Conservation (phyloP, 2,329 filamentous ascomycete genomes). For the Beauveria scarabaeidicola region DNA sequence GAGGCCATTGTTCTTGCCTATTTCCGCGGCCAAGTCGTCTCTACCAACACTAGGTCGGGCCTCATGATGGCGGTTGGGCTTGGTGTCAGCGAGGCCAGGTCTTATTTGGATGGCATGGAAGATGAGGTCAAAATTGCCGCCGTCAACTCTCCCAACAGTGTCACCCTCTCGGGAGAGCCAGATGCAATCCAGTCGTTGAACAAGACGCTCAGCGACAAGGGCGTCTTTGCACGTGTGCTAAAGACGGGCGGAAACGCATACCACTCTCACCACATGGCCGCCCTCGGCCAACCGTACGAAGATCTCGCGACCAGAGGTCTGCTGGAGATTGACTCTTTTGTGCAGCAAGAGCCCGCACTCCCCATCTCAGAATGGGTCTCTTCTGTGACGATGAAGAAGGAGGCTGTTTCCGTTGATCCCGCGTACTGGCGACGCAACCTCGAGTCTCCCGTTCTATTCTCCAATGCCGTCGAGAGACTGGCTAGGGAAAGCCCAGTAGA, state of each 20-base stretch:
- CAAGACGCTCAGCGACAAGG: conserved; percentile 15
- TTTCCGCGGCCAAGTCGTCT: conserved; percentile 12
- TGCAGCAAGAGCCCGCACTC: conserved; percentile 13
- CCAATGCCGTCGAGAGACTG: conserved; percentile 14
- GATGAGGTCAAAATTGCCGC: conserved; percentile 27
- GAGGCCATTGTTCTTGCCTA: conserved; percentile 35
- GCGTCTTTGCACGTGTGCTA: conserved; percentile 19
- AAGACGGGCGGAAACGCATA: conserved; percentile 19
- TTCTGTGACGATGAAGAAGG: conserved; percentile 12
- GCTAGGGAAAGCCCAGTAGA: too few species aligned
- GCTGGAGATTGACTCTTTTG: not conserved
- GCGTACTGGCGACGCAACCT: conserved; percentile 21
- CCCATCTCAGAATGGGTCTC: conserved; percentile 17
- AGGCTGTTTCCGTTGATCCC: conserved; percentile 3
- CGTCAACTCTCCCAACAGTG: conserved; percentile 20
- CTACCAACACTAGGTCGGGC: conserved; percentile 5
- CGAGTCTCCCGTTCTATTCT: conserved; percentile 18
- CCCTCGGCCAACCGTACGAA: conserved; percentile 19
- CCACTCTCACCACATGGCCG: conserved; percentile 23
- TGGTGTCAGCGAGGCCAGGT: conserved; percentile 15
- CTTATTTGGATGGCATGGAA: conserved; percentile 18
- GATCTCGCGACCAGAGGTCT: conserved; percentile 13
- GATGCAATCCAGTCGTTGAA: conserved; percentile 19
- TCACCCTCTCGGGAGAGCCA: conserved; percentile 23
- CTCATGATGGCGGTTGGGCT: conserved; percentile 14